Conservation (phyloP, 768 basidiomycete genomes). For the Leccinum uliginosum region DNA sequence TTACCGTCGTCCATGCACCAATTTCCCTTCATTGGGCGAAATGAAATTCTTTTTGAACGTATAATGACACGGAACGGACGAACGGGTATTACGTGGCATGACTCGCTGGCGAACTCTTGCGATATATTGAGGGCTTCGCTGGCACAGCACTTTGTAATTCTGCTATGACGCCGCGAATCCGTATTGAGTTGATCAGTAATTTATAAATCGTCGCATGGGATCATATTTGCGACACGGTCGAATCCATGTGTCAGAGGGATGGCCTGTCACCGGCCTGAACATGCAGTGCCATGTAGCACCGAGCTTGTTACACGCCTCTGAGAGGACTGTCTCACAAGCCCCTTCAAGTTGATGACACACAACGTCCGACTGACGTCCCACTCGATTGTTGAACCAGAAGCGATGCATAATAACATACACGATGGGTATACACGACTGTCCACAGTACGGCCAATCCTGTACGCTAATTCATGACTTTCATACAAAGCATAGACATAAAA, state of each 20-base stretch:
- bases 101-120: not conserved
- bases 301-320: not conserved
- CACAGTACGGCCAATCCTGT: not conserved
- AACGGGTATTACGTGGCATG: not conserved
- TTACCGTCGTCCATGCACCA: not conserved
- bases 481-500: not conserved
- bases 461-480: not conserved
- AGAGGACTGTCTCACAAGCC: too few species aligned
- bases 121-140: not conserved
- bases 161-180: not conserved
- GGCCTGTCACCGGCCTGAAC: not conserved
- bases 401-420: not conserved
- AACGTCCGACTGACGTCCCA: not conserved
- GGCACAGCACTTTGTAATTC: not conserved
- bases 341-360: not conserved
- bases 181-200: not conserved
- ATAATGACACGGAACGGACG: not conserved
- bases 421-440: not conserved
- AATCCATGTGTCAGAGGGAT: not conserved
- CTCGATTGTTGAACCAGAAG: not conserved
- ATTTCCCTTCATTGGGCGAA: not conserved
- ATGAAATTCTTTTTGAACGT: not conserved
- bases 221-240: not conserved
- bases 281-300: not conserved
- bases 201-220: not conserved